Conservation (phyloP, 306 rosid genomes). For the Vigna unguiculata region DNA sequence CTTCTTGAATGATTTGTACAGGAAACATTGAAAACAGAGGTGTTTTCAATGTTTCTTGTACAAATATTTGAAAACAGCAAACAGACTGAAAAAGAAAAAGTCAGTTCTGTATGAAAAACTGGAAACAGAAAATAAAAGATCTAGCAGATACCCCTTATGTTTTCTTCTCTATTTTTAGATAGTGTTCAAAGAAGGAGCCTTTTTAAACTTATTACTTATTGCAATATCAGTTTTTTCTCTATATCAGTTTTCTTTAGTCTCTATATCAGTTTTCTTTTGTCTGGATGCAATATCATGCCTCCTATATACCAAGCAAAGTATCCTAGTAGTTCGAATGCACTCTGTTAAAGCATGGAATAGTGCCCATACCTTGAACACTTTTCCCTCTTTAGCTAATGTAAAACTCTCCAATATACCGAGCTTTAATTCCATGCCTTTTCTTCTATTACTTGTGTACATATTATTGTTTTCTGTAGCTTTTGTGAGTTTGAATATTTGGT, state of each 20-base stretch:
- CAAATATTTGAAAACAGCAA: too few species aligned
- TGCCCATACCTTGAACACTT: not conserved
- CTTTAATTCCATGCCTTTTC: not conserved
- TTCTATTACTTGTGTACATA: not conserved
- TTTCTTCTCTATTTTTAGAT: not conserved
- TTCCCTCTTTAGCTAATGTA: not conserved
- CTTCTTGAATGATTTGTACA: too few species aligned
- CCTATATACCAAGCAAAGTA: too few species aligned
- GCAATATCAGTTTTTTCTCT: not conserved
- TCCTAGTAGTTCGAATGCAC: not conserved
- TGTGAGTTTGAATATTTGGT: not conserved
- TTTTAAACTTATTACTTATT: not conserved
- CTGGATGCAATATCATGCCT: not conserved
- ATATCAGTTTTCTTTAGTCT: slow-evolving; percentile 1
- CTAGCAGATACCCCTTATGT: not conserved
- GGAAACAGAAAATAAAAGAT: not conserved
- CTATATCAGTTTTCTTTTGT: slow-evolving; percentile 18
- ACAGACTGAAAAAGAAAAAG: too few species aligned
- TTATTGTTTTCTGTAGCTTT: slow-evolving; percentile 19
- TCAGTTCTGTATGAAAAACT: too few species aligned
- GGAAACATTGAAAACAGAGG: too few species aligned
- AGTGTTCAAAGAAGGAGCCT: not conserved
- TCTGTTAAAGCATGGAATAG: not conserved
- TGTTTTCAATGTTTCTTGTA: too few species aligned
- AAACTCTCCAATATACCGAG: not conserved